A percentile compares a stretch with the other conserved stretches of the same genome.
Conservation (phyloP, 2,329 filamentous ascomycete species). For the Fusarium chlamydosporum region DNA sequence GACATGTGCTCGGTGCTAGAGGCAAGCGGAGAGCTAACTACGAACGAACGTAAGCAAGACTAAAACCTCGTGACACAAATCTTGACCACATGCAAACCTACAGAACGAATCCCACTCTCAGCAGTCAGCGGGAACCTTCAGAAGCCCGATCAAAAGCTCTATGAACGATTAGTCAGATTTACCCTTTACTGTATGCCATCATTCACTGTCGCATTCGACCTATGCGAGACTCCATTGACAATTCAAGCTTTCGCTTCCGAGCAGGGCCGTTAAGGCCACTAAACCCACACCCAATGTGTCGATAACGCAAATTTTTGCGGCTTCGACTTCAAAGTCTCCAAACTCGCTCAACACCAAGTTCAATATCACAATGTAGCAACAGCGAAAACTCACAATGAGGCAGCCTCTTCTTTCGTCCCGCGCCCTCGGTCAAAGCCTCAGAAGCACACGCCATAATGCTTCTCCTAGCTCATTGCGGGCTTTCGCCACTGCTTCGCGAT, state of each 20-base stretch:
- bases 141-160: not conserved
- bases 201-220: not conserved
- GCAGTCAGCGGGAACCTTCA: constrained; percentile 13
- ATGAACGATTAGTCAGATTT: constrained; percentile 9
- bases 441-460: constrained; percentile 22
- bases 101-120: constrained; percentile 2
- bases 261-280: constrained; percentile 1
- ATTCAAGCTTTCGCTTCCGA: constrained; percentile 1
- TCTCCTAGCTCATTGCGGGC: constrained; percentile 16
- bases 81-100: constrained; percentile 26
- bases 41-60: constrained; percentile 16
- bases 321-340: constrained; percentile 8
- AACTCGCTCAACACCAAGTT: constrained; percentile 27
- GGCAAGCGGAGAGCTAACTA: not conserved
- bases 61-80: constrained; percentile 35
- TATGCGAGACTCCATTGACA: not conserved
- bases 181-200: no score
- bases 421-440: constrained; percentile 26
- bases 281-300: constrained; percentile 38
- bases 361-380: constrained; percentile 37
- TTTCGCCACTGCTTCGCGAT: constrained; percentile 33
- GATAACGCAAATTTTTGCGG: constrained; percentile 49
- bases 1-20: constrained; percentile 42
- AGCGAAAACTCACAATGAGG: constrained; percentile 41
- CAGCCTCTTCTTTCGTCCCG: constrained; percentile 30